Evolutionary conservation across 2,329 filamentous ascomycete species (phyloP), one percentile per base, ranked within the genome.

Genomic region (Hymenoscyphus repandus): DNA sequence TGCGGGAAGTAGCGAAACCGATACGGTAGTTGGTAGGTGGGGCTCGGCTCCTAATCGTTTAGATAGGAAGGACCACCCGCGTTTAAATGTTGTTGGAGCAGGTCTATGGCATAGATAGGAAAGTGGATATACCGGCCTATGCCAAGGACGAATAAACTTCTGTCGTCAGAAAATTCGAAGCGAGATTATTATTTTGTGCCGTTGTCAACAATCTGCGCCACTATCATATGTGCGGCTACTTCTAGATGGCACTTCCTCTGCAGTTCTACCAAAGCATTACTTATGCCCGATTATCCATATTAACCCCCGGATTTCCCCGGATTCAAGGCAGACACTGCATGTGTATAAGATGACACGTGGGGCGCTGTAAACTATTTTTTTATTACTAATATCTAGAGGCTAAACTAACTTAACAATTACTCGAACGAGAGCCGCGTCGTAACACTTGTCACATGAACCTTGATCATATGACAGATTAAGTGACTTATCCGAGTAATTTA

Each of bases 111-210:
- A 40, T 51, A 37, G 45, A 51, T 48, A 38, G 49, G 40, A 46
- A 49, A 47, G 36, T 52, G 36, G 32, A 60, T 57, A 52, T 62
- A 58, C 55, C 53, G 55, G 38, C 32, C 38, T 51, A 18, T 58
- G 52, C 54, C 56, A 58, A 59, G 57, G 47, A 53, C 42, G 51
- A 27, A 27, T 27, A 27, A 27, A 27, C 7, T 7, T 52, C 45
- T 55, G 49, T 49, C 15, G 50, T 58, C 53, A 58, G 44, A 53
- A 42, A 45, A 60, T 52, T 49, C 60, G 56, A 63, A 49, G 62
- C 61, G 58, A 53, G 58, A 44, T 27, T 27, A 27, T 27, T 27
- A 32, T 53, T 55, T 47, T 33, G 45, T 50, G 43, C 42, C 47
- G 49, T 27, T 39, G 20, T 30, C 49, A 31, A 38, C 43, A 52